Evolutionary conservation across 2,329 filamentous ascomycete species (phyloP), one percentile per base, ranked within the genome.

Genomic region (Meredithiella fracta): DNA sequence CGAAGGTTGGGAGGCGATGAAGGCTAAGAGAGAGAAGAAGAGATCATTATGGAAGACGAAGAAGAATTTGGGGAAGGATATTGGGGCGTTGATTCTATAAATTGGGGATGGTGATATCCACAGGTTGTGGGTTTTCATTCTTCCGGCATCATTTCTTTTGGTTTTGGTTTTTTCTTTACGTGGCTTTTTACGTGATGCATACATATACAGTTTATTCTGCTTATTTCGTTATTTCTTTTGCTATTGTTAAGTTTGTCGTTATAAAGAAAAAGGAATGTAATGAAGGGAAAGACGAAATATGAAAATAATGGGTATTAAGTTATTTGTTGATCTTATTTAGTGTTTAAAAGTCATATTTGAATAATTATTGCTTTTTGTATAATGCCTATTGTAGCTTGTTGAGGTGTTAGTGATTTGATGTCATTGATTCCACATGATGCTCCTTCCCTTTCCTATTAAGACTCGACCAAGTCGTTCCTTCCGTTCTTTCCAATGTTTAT

Each of bases 1-100:
- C 54, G 72, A 82, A 62, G 82, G 79, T 15, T 85, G 82, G 82
- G 80, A 78, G 60, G 78, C 80, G 29, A 83, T 85, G 79, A 80
- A 79, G 64, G 78, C 78, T 56, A 83, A 83, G 69, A 72, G 79
- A 58, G 79, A 83, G 57, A 78, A 82, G 71, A 85, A 83, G 70
- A 77, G 75, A 63, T 78, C 77, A n/a, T 61, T 77, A 37, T 85
- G 82, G 82, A 76, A 73, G 65, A 72, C 70, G 47, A 84, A 82
- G 69, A 83, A 82, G 67, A 69, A 66, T 47, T 64, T 73, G 20
- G 70, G 70, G 34, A 69, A 67, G 54, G 74, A 75, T 34, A 67
- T 79, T 50, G 70, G 73, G 40, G 67, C 72, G 22, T 67, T 76
- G 60, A 74, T 76, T 62, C 68, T 61, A 11, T 64, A 56, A 59